A percentile compares a stretch with the other conserved stretches of the same genome.
These are phyloP conservation scores for Thalassiosira livingstoniorum DNA, from an alignment of 352 stramenopile species.

Conservation along the genomic window DNA sequence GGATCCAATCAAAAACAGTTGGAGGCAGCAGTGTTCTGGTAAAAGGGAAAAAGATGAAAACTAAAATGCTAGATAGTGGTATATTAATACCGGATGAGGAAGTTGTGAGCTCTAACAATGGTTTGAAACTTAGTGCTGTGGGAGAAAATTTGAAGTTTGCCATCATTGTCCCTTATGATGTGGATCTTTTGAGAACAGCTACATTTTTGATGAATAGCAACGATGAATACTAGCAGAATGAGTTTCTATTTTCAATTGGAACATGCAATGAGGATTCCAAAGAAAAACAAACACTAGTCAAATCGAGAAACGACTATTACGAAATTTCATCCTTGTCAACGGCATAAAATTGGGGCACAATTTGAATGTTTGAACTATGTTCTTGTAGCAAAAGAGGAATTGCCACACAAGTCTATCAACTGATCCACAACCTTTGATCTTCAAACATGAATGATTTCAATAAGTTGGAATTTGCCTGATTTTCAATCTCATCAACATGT, in stretches of 20 bases:
- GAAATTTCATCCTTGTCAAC: no score
- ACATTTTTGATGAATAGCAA: constrained; percentile 21
- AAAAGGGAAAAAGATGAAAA: constrained; percentile 3
- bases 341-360: no score
- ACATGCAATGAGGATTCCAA: not conserved
- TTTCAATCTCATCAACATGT: constrained; percentile 22
- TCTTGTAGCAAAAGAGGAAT: no score
- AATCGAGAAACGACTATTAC: not conserved
- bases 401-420: not conserved
- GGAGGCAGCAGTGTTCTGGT: not conserved
- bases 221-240: not conserved
- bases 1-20: constrained; percentile 35
- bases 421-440: constrained; percentile 25
- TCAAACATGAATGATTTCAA: constrained; percentile 33
- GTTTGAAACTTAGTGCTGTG: no score
- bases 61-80: constrained; percentile 42
- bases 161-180: constrained; percentile 38
- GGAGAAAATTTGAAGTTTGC: constrained; percentile 6
- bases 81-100: constrained; percentile 40
- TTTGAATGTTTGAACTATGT: no score
- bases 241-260: not conserved
- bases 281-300: not conserved
- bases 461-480: constrained; percentile 12
- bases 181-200: constrained; percentile 24
- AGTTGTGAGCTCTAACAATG: not conserved